Percentiles rank a stretch among this genome's conserved stretches.
phyloP scores from a whole-genome alignment of 331 rosid genomes.

The Phaseolus coccineus region DNA sequence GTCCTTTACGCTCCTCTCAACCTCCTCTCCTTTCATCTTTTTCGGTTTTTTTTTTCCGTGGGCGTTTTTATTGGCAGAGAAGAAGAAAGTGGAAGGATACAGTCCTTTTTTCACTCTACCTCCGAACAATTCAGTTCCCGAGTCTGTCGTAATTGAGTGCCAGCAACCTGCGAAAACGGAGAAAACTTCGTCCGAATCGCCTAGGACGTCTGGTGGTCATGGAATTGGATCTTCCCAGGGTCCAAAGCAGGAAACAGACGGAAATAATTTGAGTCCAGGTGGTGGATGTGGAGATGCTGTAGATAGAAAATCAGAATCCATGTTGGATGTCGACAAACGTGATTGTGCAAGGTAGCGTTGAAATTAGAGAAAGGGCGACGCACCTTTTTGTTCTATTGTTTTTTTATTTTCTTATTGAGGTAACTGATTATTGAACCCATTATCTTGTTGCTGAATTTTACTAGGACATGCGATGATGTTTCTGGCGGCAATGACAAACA shows the following conservation, averaged over 20 bases:
- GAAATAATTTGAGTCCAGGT: conserved; percentile 21
- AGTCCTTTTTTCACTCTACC: conserved; percentile 10
- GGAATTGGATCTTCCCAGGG: conserved; percentile 32
- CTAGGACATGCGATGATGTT: conserved; percentile 40
- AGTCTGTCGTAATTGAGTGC: conserved; percentile 25
- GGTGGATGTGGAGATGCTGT: neutral
- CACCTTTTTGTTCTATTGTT: neutral
- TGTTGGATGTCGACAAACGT: conserved; percentile 25
- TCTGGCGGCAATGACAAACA: conserved; percentile 33
- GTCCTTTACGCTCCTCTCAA: neutral
- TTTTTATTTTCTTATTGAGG: neutral
- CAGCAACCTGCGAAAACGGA: conserved; percentile 45
- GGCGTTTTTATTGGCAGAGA: conserved; percentile 41
- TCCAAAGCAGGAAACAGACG: conserved; percentile 13
- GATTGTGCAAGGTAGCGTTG: conserved; percentile 50
- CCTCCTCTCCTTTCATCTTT: neutral
- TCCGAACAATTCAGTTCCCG: conserved; percentile 30
- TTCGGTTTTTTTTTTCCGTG: neutral
- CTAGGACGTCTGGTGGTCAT: neutral
- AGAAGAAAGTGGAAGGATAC: conserved; percentile 29
- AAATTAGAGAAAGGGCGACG: neutral
- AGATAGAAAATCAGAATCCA: conserved; percentile 17
- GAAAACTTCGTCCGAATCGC: conserved; percentile 24
- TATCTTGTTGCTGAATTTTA: conserved; percentile 6
- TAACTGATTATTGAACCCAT: neutral